These are phyloP conservation scores for Lachnellula subtilissima DNA, from an alignment of 2,329 filamentous ascomycete species.

Conservation along the genomic window DNA sequence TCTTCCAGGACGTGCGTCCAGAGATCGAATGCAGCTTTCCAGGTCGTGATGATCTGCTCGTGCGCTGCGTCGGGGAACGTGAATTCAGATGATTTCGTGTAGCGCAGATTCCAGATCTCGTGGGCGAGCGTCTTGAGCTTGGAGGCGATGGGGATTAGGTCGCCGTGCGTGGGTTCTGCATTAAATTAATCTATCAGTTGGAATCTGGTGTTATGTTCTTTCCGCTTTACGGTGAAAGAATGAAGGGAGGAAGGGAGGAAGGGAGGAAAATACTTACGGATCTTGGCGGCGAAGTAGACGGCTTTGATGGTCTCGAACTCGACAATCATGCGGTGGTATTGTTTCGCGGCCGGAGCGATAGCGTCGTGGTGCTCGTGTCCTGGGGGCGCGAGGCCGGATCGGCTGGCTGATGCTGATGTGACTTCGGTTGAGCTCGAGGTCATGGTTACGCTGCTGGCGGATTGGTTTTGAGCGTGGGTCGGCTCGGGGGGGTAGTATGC, in stretches of 20 bases:
- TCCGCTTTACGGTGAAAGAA: background rate
- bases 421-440: background rate
- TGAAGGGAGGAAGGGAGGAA: no score
- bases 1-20: constrained; percentile 7
- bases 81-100: constrained; percentile 1
- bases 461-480: background rate
- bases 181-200: no score
- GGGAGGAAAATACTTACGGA: background rate
- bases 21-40: constrained; percentile 7
- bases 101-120: constrained; percentile 8
- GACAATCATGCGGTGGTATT: constrained; percentile 7
- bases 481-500: background rate
- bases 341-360: background rate
- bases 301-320: constrained; percentile 6
- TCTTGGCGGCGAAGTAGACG: constrained; percentile 5
- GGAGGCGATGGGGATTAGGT: constrained; percentile 1
- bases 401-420: background rate
- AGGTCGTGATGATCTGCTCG: constrained; percentile 8
- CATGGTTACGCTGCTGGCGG: background rate
- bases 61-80: constrained; percentile 1
- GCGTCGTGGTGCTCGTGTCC: background rate
- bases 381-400: background rate
- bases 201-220: no score
- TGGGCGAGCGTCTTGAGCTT: constrained; percentile 8
- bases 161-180: constrained; percentile 2